Conservation (phyloP, 371 early-diverging fungal species). For the Syncephalastrum contaminatum region DNA sequence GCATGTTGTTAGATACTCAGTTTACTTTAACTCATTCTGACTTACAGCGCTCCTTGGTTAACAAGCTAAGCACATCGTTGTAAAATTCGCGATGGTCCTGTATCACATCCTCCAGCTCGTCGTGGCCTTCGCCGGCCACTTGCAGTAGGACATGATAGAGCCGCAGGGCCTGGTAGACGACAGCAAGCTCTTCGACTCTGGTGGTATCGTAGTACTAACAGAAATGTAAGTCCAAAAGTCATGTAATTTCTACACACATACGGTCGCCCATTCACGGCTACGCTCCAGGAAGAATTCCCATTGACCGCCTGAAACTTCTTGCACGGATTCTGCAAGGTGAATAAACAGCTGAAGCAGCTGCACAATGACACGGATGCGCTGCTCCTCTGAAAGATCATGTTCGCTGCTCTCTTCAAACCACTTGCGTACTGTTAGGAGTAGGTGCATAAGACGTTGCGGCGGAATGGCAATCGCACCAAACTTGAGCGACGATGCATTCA, state of each 20-base stretch:
- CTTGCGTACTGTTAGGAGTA: slow-evolving; percentile 45
- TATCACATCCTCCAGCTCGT: neutral
- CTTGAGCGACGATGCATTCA: slow-evolving; percentile 38
- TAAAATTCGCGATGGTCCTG: slow-evolving; percentile 4
- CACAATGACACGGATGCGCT: slow-evolving; percentile 28
- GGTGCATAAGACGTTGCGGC: slow-evolving; percentile 44
- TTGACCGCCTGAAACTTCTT: slow-evolving; percentile 53
- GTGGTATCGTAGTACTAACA: slow-evolving; percentile 25
- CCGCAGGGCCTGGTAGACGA: slow-evolving; percentile 14
- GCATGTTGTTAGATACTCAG: slow-evolving; percentile 8
- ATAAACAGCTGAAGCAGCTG: slow-evolving; percentile 41
- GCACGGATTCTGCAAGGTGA: slow-evolving; percentile 41
- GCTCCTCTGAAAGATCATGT: slow-evolving; percentile 16
- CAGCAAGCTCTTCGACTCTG: slow-evolving; percentile 16
- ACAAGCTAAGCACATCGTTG: slow-evolving; percentile 15
- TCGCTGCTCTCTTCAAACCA: slow-evolving; percentile 36
- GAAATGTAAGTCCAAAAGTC: neutral
- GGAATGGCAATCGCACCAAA: slow-evolving; percentile 40
- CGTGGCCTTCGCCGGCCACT: neutral
- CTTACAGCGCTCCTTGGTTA: slow-evolving; percentile 18
- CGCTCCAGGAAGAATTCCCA: slow-evolving; percentile 57
- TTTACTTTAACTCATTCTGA: slow-evolving; percentile 6
- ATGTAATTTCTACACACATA: neutral
- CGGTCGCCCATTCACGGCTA: slow-evolving; percentile 39
- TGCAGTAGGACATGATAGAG: slow-evolving; percentile 10